Conservation (phyloP, 2,329 filamentous ascomycete species). For the Fonsecaea pugnacius region DNA sequence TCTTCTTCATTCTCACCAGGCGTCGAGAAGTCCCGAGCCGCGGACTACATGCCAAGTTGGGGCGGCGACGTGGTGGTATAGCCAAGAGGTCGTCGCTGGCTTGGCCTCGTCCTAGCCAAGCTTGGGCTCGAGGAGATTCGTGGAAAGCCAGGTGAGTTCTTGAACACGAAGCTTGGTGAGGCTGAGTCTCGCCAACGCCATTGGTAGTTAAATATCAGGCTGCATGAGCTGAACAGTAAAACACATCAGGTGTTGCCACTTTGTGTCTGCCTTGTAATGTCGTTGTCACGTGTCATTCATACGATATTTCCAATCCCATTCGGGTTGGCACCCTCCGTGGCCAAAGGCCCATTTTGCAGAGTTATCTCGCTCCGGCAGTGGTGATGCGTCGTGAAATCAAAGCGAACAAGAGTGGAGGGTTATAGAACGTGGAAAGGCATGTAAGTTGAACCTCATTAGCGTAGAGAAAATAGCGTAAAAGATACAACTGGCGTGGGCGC, state of each 20-base stretch:
- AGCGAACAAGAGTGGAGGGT: not conserved
- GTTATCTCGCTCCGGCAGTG: not conserved
- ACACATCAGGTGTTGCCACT: not conserved
- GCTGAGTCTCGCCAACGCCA: not conserved
- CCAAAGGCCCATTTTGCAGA: too few relatives aligned
- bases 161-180: not conserved
- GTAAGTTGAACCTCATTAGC: too few relatives aligned
- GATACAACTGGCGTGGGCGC: too few relatives aligned
- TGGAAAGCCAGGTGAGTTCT: not conserved
- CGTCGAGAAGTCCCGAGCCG: not conserved
- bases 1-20: not conserved
- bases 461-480: too few relatives aligned
- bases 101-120: not conserved
- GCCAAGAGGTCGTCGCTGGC: not conserved
- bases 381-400: not conserved
- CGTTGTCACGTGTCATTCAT: not conserved
- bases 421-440: too few relatives aligned
- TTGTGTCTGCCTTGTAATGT: not conserved
- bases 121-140: not conserved
- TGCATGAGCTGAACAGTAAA: not conserved
- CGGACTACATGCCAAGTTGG: not conserved
- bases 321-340: not conserved
- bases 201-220: not conserved
- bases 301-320: not conserved
- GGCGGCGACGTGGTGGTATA: not conserved